Evolutionary conservation across 176 grass and related monocot genomes (phyloP).

Genomic region (Carex scoparia): DNA sequence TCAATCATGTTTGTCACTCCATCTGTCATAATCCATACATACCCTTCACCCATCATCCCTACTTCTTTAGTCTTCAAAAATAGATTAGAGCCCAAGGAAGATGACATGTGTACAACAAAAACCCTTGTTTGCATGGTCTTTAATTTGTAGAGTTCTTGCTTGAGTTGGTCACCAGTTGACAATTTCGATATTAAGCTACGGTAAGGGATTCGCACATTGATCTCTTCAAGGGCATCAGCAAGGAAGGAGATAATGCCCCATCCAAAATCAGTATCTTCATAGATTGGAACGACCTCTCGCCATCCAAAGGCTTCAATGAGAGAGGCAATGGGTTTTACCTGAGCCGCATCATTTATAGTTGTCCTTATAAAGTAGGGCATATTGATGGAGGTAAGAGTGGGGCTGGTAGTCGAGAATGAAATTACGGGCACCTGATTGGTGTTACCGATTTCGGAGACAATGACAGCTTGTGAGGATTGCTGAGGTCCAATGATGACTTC

Average conservation of each 20-base stretch:
- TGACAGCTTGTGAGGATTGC: too few relatives aligned
- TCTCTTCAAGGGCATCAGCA: conserved; percentile 29
- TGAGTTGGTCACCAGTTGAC: conserved; percentile 34
- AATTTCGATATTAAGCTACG: conserved; percentile 14
- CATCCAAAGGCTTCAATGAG: conserved; percentile 54
- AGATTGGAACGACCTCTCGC: conserved; percentile 43
- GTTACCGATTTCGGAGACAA: too few relatives aligned
- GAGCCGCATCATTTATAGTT: conserved; percentile 26
- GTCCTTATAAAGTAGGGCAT: conserved; percentile 43
- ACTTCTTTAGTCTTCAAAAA: conserved; percentile 34
- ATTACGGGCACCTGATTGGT: too few relatives aligned
- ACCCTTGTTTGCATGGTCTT: conserved; percentile 38
- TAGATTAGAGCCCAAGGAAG: conserved; percentile 23
- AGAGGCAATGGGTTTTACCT: conserved; percentile 41
- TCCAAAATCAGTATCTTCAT: conserved; percentile 40
- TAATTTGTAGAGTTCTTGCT: conserved; percentile 36
- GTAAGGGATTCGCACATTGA: conserved; percentile 26
- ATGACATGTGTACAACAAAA: conserved; percentile 45
- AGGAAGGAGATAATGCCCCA: conserved; percentile 44
- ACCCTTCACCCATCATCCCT: conserved; percentile 50
- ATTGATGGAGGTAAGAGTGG: background rate
- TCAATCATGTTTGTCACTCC: conserved; percentile 42
- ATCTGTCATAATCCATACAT: conserved; percentile 49
- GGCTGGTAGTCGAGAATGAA: too few relatives aligned
- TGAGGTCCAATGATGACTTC: too few relatives aligned